Evolutionary conservation across 805 yeast genomes (phyloP), one percentile per base, ranked within the genome.

Genomic region (Yamadazyma nakazawae): DNA sequence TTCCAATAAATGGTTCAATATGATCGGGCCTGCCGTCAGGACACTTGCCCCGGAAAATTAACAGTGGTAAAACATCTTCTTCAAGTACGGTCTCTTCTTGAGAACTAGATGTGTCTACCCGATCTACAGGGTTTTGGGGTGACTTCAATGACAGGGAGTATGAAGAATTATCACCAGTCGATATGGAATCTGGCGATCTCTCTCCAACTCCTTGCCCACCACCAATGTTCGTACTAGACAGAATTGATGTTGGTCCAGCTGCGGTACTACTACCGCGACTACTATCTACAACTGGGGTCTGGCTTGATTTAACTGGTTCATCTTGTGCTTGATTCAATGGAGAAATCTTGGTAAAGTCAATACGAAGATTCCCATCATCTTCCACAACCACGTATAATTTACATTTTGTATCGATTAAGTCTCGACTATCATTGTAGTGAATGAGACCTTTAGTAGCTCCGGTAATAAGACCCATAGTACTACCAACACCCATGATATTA

Each of bases 391-490:
- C 80, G 55, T 68, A 77, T 19, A 78, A 57, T 52, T 78, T 77
- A 57, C 74, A 78, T 50, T 76, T 76, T 45, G 70, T 70, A 52
- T 74, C 70, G 28, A 65, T 56, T 45, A 78, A 61, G 54, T 77
- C 81, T 34, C 70, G 70, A 31, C 71, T 53, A 49, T 74, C 72
- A 54, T 78, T 77, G 56, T 75, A 78, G 55, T 75, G 78, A 7
- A 78, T 64, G 43, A 62, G 62, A 1, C 82, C 82, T 26, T 64
- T 68, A 17, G 80, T 74, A 5, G 72, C 63, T 7, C 82, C 82
- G 0, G 81, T 75, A n/a, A 78, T 67, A 34, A 78, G 62, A 7
- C 81, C 81, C 81, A 78, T 76, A 14, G 81, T 76, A 9, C 79
- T 72, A 3, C 82, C 82, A 6, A 78, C 74, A 0, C 82, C 82